These are phyloP conservation scores for Fusarium proliferatum DNA, from an alignment of 2,329 filamentous ascomycete genomes.

Conservation along the genomic window DNA sequence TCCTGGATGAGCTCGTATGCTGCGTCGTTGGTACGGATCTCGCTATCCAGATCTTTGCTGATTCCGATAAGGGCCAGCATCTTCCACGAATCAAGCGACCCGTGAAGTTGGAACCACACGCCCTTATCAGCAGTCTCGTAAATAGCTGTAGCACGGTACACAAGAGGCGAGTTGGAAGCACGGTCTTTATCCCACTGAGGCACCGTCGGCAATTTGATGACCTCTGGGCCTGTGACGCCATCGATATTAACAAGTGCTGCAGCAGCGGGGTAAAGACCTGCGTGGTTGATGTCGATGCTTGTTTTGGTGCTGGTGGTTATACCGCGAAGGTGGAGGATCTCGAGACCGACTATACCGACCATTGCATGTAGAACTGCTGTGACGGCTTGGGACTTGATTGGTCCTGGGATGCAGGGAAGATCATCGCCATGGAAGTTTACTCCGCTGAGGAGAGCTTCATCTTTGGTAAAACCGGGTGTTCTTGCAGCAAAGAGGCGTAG, in stretches of 20 bases:
- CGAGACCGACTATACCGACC: not conserved
- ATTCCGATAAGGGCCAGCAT: not conserved
- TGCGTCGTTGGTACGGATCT: not conserved
- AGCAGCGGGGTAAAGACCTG: not conserved
- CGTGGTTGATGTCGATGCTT: not conserved
- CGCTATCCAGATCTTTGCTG: not conserved
- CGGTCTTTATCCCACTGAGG: not conserved
- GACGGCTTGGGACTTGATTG: not conserved
- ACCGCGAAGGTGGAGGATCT: not conserved
- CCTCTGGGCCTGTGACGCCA: not conserved
- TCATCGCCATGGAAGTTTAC: not conserved
- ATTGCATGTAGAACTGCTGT: not conserved
- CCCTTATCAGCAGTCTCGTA: not conserved
- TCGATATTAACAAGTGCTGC: not conserved
- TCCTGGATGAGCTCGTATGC: not conserved
- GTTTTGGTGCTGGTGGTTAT: not conserved
- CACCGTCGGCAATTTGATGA: not conserved
- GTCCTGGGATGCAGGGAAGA: not conserved
- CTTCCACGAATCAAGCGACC: not conserved
- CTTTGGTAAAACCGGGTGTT: not conserved
- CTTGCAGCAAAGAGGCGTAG: not conserved
- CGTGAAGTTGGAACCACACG: not conserved
- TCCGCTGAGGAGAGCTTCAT: not conserved
- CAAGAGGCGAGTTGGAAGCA: not conserved
- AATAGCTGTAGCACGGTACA: not conserved